Evolutionary conservation across 768 basidiomycete genomes (phyloP).

Genomic region (Trametopsis cervina): DNA sequence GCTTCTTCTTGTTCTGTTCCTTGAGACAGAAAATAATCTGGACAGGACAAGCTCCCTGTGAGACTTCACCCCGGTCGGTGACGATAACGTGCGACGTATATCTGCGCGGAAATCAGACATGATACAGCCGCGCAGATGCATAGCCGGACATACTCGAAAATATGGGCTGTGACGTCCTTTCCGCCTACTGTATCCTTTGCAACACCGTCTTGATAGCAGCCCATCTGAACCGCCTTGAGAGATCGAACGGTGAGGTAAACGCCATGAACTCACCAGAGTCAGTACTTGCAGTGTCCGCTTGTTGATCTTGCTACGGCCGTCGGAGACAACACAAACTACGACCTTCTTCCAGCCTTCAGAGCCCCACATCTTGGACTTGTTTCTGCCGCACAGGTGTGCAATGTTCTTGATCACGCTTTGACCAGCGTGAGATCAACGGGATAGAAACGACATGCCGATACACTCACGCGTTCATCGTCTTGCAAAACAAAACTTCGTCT

Average conservation of each 20-base stretch:
- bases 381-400: slow-evolving; percentile 67
- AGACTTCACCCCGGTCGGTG: slow-evolving; percentile 74
- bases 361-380: slow-evolving; percentile 77
- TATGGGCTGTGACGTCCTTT: slow-evolving; percentile 89
- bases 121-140: background rate
- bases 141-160: slow-evolving; percentile 66
- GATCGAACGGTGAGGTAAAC: no score
- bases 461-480: slow-evolving; percentile 79
- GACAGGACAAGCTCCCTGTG: slow-evolving; percentile 66
- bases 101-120: slow-evolving; percentile 26
- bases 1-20: slow-evolving; percentile 95
- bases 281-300: slow-evolving; percentile 88
- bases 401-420: slow-evolving; percentile 80
- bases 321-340: slow-evolving; percentile 82
- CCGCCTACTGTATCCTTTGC: slow-evolving; percentile 84
- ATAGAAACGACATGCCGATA: background rate
- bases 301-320: slow-evolving; percentile 82
- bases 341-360: slow-evolving; percentile 86
- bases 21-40: slow-evolving; percentile 90
- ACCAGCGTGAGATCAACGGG: slow-evolving; percentile 1
- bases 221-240: slow-evolving; percentile 47
- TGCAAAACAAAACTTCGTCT: slow-evolving; percentile 70
- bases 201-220: slow-evolving; percentile 83
- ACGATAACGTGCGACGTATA: slow-evolving; percentile 78
- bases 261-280: slow-evolving; percentile 56